Evolutionary conservation across 176 grass and related monocot genomes (phyloP).

Genomic region (Miscanthus lutarioriparius): DNA sequence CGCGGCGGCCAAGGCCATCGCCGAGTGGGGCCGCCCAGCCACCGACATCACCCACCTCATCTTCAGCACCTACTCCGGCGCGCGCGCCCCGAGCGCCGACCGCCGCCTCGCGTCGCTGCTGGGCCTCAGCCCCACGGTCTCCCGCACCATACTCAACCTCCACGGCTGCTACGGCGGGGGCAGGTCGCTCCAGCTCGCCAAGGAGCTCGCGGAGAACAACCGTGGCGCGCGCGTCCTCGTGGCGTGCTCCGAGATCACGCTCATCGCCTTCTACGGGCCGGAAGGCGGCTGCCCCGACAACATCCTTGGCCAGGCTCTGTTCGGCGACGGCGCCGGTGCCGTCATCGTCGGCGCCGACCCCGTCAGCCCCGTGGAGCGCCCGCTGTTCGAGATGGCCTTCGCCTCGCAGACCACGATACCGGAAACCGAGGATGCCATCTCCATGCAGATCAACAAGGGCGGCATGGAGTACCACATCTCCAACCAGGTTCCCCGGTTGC

Average conservation of each 20-base stretch:
- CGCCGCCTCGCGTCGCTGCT: constrained; percentile 47
- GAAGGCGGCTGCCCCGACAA: background rate
- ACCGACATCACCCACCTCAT: constrained; percentile 68
- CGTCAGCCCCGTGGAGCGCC: constrained; percentile 15
- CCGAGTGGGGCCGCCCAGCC: constrained; percentile 52
- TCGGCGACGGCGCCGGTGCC: constrained; percentile 40
- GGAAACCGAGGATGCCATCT: constrained; percentile 35
- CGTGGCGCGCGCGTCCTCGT: constrained; percentile 31
- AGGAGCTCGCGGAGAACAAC: constrained; percentile 80
- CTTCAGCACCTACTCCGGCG: constrained; percentile 53
- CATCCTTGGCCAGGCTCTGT: constrained; percentile 39
- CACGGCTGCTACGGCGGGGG: constrained; percentile 46
- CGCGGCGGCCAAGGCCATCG: constrained; percentile 53
- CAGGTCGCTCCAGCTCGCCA: constrained; percentile 55
- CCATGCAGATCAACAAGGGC: constrained; percentile 27
- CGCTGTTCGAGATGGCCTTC: constrained; percentile 42
- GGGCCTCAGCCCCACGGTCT: constrained; percentile 40
- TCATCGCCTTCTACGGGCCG: constrained; percentile 43
- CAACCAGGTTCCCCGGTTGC: constrained; percentile 31
- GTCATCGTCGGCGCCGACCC: constrained; percentile 53
- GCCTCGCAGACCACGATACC: constrained; percentile 46
- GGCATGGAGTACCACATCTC: constrained; percentile 28
- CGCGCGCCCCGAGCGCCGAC: constrained; percentile 51
- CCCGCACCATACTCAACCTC: constrained; percentile 45
- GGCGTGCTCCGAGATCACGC: constrained; percentile 43